Base-by-base conservation (phyloP, 176 grass and related monocot genomes). In the Tillandsia leiboldiana region DNA sequence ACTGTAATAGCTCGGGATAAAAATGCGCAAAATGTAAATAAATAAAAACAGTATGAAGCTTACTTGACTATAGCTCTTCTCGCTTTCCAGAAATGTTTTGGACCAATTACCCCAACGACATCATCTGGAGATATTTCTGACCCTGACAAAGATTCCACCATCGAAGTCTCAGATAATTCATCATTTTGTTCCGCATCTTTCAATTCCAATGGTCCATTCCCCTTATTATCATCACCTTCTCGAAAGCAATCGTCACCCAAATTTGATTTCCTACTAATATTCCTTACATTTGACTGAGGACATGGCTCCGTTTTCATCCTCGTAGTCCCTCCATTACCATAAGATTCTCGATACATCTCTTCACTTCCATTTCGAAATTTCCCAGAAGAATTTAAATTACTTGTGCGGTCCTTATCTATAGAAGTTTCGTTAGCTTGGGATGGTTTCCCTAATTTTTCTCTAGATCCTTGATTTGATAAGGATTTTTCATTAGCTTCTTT, bases 41-140 rank as follows among this genome's bases (percentile, higher is more conserved):
- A 48, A 33, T n/a, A 49, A 15, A 67, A 10, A 29, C 18, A 48
- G 1, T 15, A 67, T 10, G 65, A 17, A n/a, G 14, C 65, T 67
- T 67, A 67, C 65, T 67, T 49, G 29, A 80, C 22, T 64, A 63
- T 70, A 53, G 86, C 83, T 75, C 81, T 80, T 81, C 90, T 90
- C n/a, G 90, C 86, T 95, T 95, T 95, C 83, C 83, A 89, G 64
- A 95, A 95, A 77, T 83, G 75, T 53, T 90, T 90, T 72, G 78
- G 78, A 62, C 90, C 90, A 69, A 95, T 95, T 76, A 79, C 83
- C 58, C 74, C 26, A 11, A 87, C 87, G 64, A 90, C 76, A 72
- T 95, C 65, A 67, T 67, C 65, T 49, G 65, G 65, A 67, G 65
- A 67, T 67, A 67, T 47, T 33, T 67, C 42, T 3, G 10, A 67